phyloP scores from a whole-genome alignment of 768 basidiomycete species.

The Phallus indusiatus region DNA sequence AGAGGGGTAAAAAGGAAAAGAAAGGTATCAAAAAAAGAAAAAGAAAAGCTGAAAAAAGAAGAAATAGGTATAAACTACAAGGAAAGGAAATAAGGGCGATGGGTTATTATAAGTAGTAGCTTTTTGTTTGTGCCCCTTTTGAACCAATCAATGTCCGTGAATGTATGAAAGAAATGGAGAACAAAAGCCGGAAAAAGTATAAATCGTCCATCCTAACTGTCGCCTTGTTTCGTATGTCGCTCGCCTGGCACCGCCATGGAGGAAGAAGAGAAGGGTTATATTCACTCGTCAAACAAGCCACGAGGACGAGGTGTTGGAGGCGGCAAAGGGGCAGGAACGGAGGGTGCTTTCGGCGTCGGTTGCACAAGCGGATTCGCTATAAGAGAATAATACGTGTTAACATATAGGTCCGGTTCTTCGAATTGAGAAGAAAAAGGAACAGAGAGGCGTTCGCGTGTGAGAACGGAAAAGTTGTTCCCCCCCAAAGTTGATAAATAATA shows the following conservation, averaged over 20 bases:
- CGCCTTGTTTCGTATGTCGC: neutral
- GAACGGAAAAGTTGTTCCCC: neutral
- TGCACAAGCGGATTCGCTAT: slow-evolving; percentile 7
- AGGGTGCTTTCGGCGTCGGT: slow-evolving; percentile 4
- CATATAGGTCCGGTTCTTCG: neutral
- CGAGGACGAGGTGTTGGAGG: slow-evolving; percentile 8
- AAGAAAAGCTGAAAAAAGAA: neutral
- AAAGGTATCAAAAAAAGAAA: neutral
- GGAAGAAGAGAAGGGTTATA: too few species aligned
- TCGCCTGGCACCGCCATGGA: neutral
- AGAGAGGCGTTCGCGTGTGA: neutral
- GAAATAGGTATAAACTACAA: neutral
- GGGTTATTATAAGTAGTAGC: neutral
- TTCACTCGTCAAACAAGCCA: slow-evolving; percentile 8
- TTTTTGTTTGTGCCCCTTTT: neutral
- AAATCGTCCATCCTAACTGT: neutral
- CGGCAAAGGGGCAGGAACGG: slow-evolving; percentile 11
- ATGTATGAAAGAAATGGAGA: neutral
- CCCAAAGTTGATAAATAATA: neutral
- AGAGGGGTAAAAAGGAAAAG: neutral
- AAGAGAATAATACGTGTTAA: neutral
- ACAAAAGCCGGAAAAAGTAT: neutral
- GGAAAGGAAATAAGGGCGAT: too few species aligned
- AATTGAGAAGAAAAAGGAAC: neutral
- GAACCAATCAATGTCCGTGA: neutral